A percentile compares a stretch with the other conserved stretches of the same genome.
These are phyloP conservation scores for Tulasnella calospora DNA, from an alignment of 768 basidiomycete species.

Conservation along the genomic window DNA sequence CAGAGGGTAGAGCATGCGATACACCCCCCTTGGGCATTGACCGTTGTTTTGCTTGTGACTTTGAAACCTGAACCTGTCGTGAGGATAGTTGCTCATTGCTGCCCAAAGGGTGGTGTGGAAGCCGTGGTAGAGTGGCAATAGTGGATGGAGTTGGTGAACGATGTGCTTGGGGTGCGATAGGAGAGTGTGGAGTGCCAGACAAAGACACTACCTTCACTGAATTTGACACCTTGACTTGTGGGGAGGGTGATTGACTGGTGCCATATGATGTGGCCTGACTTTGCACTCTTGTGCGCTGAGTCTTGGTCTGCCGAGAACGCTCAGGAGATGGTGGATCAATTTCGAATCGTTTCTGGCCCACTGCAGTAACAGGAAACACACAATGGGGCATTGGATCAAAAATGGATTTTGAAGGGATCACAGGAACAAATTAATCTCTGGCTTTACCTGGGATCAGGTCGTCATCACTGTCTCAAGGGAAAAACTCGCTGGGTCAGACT, in stretches of 20 bases:
- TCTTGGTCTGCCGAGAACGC: background rate
- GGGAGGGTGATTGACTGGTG: background rate
- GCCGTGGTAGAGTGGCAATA: too few relatives aligned
- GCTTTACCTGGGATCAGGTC: background rate
- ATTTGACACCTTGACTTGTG: background rate
- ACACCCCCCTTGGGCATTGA: too few relatives aligned
- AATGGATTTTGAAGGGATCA: background rate
- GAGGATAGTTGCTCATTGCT: too few relatives aligned
- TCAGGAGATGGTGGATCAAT: background rate
- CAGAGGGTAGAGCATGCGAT: too few relatives aligned
- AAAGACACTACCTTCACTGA: too few relatives aligned
- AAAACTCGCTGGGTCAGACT: too few relatives aligned
- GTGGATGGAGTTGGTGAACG: too few relatives aligned
- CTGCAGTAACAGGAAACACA: background rate
- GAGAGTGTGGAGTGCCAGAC: too few relatives aligned
- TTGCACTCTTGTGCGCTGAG: background rate
- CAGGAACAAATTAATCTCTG: background rate
- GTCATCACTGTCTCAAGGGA: background rate
- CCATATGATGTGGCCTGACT: background rate
- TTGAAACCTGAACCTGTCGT: too few relatives aligned
- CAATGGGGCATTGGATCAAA: background rate
- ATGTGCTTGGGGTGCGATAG: too few relatives aligned
- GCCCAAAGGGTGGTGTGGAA: too few relatives aligned
- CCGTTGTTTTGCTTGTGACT: too few relatives aligned
- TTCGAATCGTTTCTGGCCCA: background rate